A percentile compares a stretch with the other conserved stretches of the same genome.
These are phyloP conservation scores for Chrysoporthe deuterocubensis DNA, from an alignment of 2,329 filamentous ascomycete genomes.

Conservation along the genomic window DNA sequence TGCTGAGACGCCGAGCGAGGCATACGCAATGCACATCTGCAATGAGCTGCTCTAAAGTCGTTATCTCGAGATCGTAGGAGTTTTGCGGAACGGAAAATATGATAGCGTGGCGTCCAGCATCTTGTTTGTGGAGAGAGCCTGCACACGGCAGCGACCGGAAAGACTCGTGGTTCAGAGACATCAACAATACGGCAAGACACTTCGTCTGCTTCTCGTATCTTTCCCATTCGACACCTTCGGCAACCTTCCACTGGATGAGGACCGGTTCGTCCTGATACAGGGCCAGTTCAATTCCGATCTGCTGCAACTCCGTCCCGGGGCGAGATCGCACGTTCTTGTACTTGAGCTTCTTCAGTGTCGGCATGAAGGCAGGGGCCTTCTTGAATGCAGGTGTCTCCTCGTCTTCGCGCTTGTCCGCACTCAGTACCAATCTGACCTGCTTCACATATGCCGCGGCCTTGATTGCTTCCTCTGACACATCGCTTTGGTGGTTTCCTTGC, in stretches of 20 bases:
- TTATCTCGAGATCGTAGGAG: slow-evolving; percentile 27
- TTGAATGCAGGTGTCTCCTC: slow-evolving; percentile 28
- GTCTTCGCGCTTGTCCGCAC: slow-evolving; percentile 32
- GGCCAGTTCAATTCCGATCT: slow-evolving; percentile 30
- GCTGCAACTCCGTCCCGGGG: background rate
- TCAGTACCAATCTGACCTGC: slow-evolving; percentile 31
- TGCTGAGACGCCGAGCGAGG: slow-evolving; percentile 28
- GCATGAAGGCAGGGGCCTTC: slow-evolving; percentile 8
- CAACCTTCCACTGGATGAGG: slow-evolving; percentile 32
- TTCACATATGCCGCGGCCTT: slow-evolving; percentile 32
- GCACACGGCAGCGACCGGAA: slow-evolving; percentile 31
- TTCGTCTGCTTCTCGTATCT: slow-evolving; percentile 30
- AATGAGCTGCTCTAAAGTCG: slow-evolving; percentile 28
- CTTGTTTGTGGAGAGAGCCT: slow-evolving; percentile 29
- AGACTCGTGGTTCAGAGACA: slow-evolving; percentile 30
- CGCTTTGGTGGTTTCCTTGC: slow-evolving; percentile 7
- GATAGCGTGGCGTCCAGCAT: slow-evolving; percentile 28
- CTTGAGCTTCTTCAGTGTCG: slow-evolving; percentile 12
- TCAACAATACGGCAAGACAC: slow-evolving; percentile 28
- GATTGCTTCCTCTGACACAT: slow-evolving; percentile 24
- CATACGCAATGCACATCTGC: slow-evolving; percentile 13
- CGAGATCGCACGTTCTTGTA: background rate
- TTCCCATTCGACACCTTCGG: slow-evolving; percentile 27
- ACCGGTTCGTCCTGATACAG: slow-evolving; percentile 28
- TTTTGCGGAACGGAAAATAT: slow-evolving; percentile 27